Evolutionary conservation across 768 basidiomycete genomes (phyloP), one percentile per base, ranked within the genome.

Genomic region (Tricholomella constricta): DNA sequence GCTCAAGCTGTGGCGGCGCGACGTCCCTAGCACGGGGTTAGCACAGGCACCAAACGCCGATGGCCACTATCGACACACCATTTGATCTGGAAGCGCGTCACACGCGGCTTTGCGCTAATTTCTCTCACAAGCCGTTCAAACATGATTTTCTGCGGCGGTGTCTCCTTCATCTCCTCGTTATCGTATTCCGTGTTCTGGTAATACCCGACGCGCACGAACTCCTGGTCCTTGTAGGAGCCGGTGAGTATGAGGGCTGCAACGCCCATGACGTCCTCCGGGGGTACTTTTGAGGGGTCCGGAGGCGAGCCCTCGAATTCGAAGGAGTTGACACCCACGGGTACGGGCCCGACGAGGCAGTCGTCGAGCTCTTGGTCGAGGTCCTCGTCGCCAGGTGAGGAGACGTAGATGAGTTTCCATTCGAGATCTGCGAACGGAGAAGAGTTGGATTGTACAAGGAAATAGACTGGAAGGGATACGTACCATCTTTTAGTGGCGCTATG

Each of bases 111-210:
- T 45, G 86, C 79, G 59, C 86, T 94, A 67, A 98, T 87, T 62
- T 95, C 92, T 58, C 97, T 78, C 55, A 91, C 83, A 25, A 99
- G 72, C 40, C 85, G 75, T 22, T 94, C 89, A 66, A 94, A 89
- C 64, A 83, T 70, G 46, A 93, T 90, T 51, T 80, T 77, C 22
- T 68, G 57, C 7, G 91, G 88, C 14, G 86, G 88, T 12, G 71
- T 80, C 64, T 85, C 81, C 67, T 85, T 89, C 85, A 95, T 86
- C 71, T 92, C 93, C 48, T 94, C 91, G 62, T 90, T 92, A 69
- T 97, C 96, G 65, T 98, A 98, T 70, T 98, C 96, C 22, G 95
- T 98, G 66, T 98, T 95, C 72, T 98, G 97, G 70, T 99, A 99
- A 69, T 99, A 98, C 6, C 97, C 97, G 23, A 99, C 95, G 41